A percentile compares a stretch with the other conserved stretches of the same genome.
Conservation (phyloP, 129 eudicot species). For the Escallonia herrerae region DNA sequence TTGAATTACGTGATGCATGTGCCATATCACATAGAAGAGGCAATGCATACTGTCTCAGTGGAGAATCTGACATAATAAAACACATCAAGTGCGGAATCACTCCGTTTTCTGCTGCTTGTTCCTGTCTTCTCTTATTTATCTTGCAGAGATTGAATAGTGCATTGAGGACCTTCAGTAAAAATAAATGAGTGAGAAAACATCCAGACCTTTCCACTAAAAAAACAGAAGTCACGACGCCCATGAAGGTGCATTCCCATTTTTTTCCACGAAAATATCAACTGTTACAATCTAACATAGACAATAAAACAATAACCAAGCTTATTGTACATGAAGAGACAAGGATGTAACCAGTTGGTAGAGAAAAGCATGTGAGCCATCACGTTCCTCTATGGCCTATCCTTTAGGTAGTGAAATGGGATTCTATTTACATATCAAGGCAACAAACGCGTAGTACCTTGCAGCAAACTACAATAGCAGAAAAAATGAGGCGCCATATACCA, state of each 20-base stretch:
- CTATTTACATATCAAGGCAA: no score
- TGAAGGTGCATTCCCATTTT: not conserved
- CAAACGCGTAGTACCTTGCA: no score
- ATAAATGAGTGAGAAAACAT: slow-evolving; percentile 17
- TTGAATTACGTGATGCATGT: slow-evolving; percentile 86
- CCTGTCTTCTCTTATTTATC: slow-evolving; percentile 95
- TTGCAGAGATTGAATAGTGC: slow-evolving; percentile 95
- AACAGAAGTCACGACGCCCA: not conserved
- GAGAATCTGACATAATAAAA: slow-evolving; percentile 83
- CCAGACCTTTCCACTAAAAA: not conserved
- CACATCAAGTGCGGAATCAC: slow-evolving; percentile 93
- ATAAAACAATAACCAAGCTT: not conserved
- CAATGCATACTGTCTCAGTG: slow-evolving; percentile 73
- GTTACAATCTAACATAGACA: not conserved
- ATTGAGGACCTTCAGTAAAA: slow-evolving; percentile 67
- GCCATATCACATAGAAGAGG: slow-evolving; percentile 97
- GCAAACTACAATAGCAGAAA: no score
- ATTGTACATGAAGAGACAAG: no score
- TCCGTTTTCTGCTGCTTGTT: slow-evolving; percentile 98
- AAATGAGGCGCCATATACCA: no score
- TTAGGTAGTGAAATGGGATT: no score
- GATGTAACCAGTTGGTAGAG: no score
- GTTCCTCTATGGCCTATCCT: no score
- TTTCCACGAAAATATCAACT: not conserved
- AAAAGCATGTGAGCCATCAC: no score